Conservation (phyloP, 2,329 filamentous ascomycete species). For the Phoma sp. region DNA sequence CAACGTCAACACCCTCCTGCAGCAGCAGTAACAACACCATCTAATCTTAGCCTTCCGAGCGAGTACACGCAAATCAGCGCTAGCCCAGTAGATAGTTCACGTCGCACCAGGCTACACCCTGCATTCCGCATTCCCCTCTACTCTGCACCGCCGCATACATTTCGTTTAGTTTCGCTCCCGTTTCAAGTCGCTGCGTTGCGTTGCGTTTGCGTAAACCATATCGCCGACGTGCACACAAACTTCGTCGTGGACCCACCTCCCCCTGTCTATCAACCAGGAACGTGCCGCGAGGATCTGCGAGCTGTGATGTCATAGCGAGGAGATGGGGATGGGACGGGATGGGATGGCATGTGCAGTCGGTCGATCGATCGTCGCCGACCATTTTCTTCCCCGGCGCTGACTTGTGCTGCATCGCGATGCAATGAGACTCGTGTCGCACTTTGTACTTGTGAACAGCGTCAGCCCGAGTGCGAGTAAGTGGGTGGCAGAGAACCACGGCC, state of each 20-base stretch:
- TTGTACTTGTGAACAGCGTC: neutral
- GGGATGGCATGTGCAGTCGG: neutral
- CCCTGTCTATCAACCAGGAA: constrained; percentile 7
- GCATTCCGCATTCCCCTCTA: neutral
- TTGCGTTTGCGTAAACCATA: too few relatives aligned
- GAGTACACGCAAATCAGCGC: constrained; percentile 10
- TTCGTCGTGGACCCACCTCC: neutral
- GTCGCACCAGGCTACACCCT: constrained; percentile 13
- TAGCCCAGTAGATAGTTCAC: neutral
- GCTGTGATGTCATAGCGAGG: constrained; percentile 7
- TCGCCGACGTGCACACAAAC: too few relatives aligned
- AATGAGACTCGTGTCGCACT: neutral
- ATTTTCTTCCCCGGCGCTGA: neutral
- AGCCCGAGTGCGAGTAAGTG: neutral
- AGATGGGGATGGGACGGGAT: too few relatives aligned
- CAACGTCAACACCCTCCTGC: constrained; percentile 4
- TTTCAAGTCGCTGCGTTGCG: too few relatives aligned
- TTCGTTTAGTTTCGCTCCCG: too few relatives aligned
- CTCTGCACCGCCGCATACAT: too few relatives aligned
- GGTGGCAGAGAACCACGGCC: constrained; percentile 4
- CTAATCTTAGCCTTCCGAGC: constrained; percentile 13
- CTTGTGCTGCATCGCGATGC: neutral
- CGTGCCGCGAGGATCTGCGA: constrained; percentile 1
- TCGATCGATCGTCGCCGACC: constrained; percentile 2
- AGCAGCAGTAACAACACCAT: neutral